Base-by-base conservation (phyloP, 2,329 filamentous ascomycete species). In the Nemania bipapillata region DNA sequence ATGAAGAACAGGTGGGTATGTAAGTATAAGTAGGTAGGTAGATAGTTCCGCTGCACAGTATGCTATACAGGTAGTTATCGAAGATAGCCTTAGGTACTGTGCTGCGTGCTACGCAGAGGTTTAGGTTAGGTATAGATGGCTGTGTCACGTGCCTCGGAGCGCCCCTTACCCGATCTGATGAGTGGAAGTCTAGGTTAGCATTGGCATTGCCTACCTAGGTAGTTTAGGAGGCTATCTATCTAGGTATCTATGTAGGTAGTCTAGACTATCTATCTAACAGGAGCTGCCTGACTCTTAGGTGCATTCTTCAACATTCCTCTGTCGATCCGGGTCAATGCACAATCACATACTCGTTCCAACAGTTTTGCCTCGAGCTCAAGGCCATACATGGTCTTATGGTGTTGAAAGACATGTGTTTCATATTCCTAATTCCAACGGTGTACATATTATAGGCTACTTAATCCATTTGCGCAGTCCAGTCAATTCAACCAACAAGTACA, bases 121-220 rank as follows among this genome's bases (percentile, higher is more conserved):
- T 9, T 32, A 4, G 8, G 37, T 11, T 20, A 45, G 40, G 40
- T 45, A 45, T 8, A 22, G 22, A 62, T 54, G 37, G 9, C 6
- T 42, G 52, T 65, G 61, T 68, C 68, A 70, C 68, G 65, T 70
- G 67, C 58, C 30, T 28, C 53, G 59, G 63, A 54, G 58, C 56
- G 35, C 66, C 59, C 30, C 20, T 28, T 49, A 45, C 68, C 52
- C 52, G 49, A 65, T 68, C 56, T 57, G 65, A 65, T 30, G 40
- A 64, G 45, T 63, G 37, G 37, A 67, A 68, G 65, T 67, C 60
- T 63, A n/a, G n/a, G n/a, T n/a, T 57, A 67, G 65, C 37, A 57
- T 65, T 64, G 58, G 68, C 61, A 61, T 42, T 32, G 12, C 50
- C 28, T 32, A 35, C 20, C 17, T 5, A 26, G 42, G n/a, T n/a